A percentile compares a stretch with the other conserved stretches of the same genome.
These are phyloP conservation scores for Erodium trifolium DNA, from an alignment of 441 rosid genomes.

Conservation along the genomic window DNA sequence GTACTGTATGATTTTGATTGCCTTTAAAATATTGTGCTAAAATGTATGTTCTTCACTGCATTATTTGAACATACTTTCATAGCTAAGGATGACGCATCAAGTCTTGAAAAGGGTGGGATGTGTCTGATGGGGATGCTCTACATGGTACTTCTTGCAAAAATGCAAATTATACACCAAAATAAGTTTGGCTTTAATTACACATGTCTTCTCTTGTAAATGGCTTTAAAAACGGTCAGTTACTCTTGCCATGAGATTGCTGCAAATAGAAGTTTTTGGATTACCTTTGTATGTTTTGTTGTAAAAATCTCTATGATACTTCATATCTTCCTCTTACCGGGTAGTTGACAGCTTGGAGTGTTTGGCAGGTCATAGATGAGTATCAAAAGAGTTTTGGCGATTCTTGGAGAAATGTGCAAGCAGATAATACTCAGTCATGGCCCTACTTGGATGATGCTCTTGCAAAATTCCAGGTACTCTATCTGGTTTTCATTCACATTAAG, in stretches of 20 bases:
- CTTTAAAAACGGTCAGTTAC: not conserved
- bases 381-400: constrained; percentile 83
- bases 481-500: constrained; percentile 10
- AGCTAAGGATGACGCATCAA: not conserved
- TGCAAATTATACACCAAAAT: not conserved
- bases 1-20: not conserved
- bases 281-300: not conserved
- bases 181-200: not conserved
- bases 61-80: not conserved
- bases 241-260: not conserved
- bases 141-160: not conserved
- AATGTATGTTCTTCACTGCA: not conserved
- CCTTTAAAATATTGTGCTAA: not conserved
- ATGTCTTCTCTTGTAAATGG: not conserved
- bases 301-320: not conserved
- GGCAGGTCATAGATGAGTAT: constrained; percentile 84
- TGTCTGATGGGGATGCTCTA: no score
- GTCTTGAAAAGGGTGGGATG: not conserved
- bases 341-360: constrained; percentile 13
- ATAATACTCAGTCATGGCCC: constrained; percentile 69
- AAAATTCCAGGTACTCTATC: constrained; percentile 63
- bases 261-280: not conserved
- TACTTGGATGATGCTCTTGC: constrained; percentile 65
- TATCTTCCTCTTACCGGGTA: constrained; percentile 1
- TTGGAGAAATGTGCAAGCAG: constrained; percentile 60